Percentiles rank a stretch among this genome's conserved stretches.
phyloP scores from a whole-genome alignment of 768 basidiomycete genomes.

The Russula vinacea region DNA sequence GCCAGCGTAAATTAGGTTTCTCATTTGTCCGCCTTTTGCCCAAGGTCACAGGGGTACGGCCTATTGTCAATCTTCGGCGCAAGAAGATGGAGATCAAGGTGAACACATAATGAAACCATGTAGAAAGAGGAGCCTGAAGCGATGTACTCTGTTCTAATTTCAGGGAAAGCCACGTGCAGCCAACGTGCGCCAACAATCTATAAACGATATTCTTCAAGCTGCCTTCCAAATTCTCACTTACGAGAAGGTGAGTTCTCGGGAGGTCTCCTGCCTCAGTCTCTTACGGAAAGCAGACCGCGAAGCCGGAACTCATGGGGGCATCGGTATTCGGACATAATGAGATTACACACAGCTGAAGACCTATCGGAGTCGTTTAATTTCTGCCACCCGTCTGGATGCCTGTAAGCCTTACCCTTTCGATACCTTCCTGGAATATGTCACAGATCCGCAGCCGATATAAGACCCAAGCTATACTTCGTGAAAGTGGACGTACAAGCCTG shows the following conservation, averaged over 20 bases:
- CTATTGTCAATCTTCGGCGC: slow-evolving; percentile 84
- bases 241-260: slow-evolving; percentile 62
- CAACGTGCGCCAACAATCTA: slow-evolving; percentile 49
- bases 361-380: slow-evolving; percentile 56
- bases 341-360: slow-evolving; percentile 70
- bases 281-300: slow-evolving; percentile 49
- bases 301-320: slow-evolving; percentile 65
- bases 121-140: slow-evolving; percentile 37
- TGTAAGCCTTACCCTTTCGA: slow-evolving; percentile 45
- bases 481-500: slow-evolving; percentile 96
- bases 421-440: background rate
- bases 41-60: slow-evolving; percentile 92
- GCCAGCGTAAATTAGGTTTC: slow-evolving; percentile 73
- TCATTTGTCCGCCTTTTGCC: slow-evolving; percentile 87
- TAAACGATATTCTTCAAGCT: slow-evolving; percentile 82
- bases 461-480: slow-evolving; percentile 90
- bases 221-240: slow-evolving; percentile 86
- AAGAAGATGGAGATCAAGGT: slow-evolving; percentile 42
- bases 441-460: slow-evolving; percentile 34
- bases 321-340: slow-evolving; percentile 84
- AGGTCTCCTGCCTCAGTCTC: background rate
- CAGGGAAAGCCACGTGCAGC: slow-evolving; percentile 24
- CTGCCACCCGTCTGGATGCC: slow-evolving; percentile 40
- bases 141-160: background rate
- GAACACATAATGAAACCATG: slow-evolving; percentile 7